Evolutionary conservation across 176 grass and related monocot species (phyloP).

Genomic region (Aechmea fasciata): DNA sequence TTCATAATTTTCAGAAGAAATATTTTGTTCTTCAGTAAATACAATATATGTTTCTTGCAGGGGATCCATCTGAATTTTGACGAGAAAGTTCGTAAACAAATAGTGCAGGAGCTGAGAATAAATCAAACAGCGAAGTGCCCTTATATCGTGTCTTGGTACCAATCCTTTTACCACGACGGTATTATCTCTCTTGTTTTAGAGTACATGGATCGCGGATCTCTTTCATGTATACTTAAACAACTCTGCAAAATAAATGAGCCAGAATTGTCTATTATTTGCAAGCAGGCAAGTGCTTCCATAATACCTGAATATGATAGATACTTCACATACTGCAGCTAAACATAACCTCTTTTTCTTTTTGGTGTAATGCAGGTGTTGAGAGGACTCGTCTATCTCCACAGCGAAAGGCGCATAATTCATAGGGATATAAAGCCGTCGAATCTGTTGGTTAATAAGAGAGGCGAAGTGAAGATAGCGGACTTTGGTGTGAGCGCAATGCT

Average conservation of each 20-base stretch:
- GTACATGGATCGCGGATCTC: constrained; percentile 95
- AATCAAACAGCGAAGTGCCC: constrained; percentile 73
- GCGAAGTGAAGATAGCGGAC: constrained; percentile 93
- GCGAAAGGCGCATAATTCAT: constrained; percentile 89
- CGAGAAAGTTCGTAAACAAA: constrained; percentile 82
- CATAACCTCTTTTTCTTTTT: neutral
- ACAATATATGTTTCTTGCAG: constrained; percentile 9
- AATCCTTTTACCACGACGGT: constrained; percentile 97
- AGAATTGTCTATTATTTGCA: constrained; percentile 84
- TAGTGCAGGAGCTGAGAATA: constrained; percentile 99
- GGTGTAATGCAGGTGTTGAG: constrained; percentile 61
- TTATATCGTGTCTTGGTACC: constrained; percentile 71
- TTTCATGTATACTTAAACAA: constrained; percentile 86
- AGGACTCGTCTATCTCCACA: constrained; percentile 86
- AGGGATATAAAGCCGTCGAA: constrained; percentile 96
- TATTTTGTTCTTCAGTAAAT: no score
- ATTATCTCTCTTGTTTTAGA: constrained; percentile 96
- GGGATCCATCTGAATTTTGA: constrained; percentile 98
- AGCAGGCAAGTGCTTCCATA: constrained; percentile 40
- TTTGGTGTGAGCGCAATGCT: constrained; percentile 90
- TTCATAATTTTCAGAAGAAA: no score
- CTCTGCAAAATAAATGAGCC: constrained; percentile 90
- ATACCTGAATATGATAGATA: neutral
- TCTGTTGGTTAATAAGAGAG: constrained; percentile 81
- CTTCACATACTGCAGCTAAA: neutral